These are phyloP conservation scores for Penicillium paradoxum DNA, from an alignment of 495 filamentous ascomycete species.

Conservation along the genomic window DNA sequence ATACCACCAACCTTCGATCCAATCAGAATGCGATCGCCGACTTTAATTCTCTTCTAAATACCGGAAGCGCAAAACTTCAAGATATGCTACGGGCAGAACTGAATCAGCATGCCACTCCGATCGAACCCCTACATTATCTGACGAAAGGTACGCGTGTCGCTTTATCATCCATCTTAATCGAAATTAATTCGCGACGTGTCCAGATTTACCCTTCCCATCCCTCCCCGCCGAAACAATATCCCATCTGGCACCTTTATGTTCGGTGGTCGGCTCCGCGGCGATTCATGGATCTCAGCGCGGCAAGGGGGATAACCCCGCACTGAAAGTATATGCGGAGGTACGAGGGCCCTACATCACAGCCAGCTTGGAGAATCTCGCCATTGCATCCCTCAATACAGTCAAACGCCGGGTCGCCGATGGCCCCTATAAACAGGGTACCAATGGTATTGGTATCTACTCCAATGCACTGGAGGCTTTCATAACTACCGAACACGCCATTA, in stretches of 20 bases:
- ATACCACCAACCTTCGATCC: slow-evolving; percentile 77
- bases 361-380: slow-evolving; percentile 78
- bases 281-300: slow-evolving; percentile 42
- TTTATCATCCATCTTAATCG: not conserved
- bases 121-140: slow-evolving; percentile 89
- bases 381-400: slow-evolving; percentile 82
- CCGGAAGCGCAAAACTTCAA: slow-evolving; percentile 76
- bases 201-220: slow-evolving; percentile 64
- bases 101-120: slow-evolving; percentile 62
- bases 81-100: slow-evolving; percentile 72
- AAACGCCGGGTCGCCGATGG: slow-evolving; percentile 74
- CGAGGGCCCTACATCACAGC: slow-evolving; percentile 76
- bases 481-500: slow-evolving; percentile 79
- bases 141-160: slow-evolving; percentile 60
- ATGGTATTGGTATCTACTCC: slow-evolving; percentile 86
- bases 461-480: slow-evolving; percentile 83
- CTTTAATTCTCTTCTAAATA: slow-evolving; percentile 67
- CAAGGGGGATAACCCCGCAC: slow-evolving; percentile 53
- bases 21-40: slow-evolving; percentile 87
- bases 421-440: slow-evolving; percentile 85
- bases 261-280: slow-evolving; percentile 51
- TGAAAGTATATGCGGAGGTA: slow-evolving; percentile 77
- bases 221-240: slow-evolving; percentile 53
- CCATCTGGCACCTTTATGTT: slow-evolving; percentile 54
- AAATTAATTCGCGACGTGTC: not conserved